Evolutionary conservation across 177 flowering plant species (phyloP).

Genomic region (Vitis hybrid): DNA sequence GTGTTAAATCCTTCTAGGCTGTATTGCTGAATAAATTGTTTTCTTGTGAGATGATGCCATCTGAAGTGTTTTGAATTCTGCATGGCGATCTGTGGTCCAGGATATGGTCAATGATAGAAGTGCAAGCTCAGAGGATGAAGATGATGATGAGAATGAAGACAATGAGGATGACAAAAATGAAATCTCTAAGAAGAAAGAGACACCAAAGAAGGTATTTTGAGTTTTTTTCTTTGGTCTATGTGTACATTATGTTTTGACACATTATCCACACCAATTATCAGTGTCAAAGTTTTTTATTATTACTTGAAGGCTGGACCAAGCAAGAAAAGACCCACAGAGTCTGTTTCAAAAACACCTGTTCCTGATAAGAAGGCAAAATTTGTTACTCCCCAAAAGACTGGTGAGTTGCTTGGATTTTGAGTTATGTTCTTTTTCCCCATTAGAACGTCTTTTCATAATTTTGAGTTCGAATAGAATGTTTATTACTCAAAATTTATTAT

Average conservation of each 20-base stretch:
- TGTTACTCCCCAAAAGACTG: conserved; percentile 60
- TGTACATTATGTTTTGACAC: neutral
- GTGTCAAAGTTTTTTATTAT: neutral
- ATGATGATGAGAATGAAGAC: conserved; percentile 25
- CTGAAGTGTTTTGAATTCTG: too few species aligned
- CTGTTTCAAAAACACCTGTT: conserved; percentile 48
- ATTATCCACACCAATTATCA: neutral
- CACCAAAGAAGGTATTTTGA: conserved; percentile 34
- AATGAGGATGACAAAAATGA: conserved; percentile 23
- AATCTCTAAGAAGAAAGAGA: conserved; percentile 21
- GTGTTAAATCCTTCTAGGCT: too few species aligned
- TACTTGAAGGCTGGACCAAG: conserved; percentile 36
- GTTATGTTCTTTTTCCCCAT: neutral
- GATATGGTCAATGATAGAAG: neutral
- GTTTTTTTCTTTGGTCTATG: neutral
- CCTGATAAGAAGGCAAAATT: conserved; percentile 67
- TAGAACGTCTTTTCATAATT: too few species aligned
- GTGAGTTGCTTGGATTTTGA: conserved; percentile 21
- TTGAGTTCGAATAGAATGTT: too few species aligned
- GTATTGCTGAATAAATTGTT: too few species aligned
- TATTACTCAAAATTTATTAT: neutral
- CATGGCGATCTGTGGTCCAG: neutral
- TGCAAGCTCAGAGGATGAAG: conserved; percentile 16
- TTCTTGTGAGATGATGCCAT: too few species aligned
- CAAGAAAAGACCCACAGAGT: conserved; percentile 64